Conservation (phyloP, 345 rosid genomes). For the Arabis hirsuta region DNA sequence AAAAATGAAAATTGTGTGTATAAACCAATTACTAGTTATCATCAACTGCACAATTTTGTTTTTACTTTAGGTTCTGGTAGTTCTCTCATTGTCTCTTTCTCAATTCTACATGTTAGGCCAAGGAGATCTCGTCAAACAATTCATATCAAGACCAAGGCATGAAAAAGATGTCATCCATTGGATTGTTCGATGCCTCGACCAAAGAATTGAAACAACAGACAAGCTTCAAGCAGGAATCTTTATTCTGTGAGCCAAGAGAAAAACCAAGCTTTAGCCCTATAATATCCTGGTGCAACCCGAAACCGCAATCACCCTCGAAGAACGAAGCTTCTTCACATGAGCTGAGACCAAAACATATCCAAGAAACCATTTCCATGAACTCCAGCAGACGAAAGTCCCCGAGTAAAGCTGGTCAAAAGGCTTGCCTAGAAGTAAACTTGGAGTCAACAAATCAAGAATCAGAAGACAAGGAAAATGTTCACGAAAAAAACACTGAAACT, state of each 20-base stretch:
- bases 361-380: slow-evolving; percentile 29
- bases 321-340: slow-evolving; percentile 33
- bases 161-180: neutral
- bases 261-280: neutral
- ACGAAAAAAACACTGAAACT: slow-evolving; percentile 33
- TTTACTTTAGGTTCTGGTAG: neutral
- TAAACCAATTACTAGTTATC: neutral
- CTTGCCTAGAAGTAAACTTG: neutral
- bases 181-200: slow-evolving; percentile 6
- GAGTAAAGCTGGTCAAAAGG: neutral
- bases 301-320: slow-evolving; percentile 27
- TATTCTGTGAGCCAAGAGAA: slow-evolving; percentile 12
- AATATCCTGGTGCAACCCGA: neutral
- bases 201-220: slow-evolving; percentile 30
- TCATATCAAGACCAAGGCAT: slow-evolving; percentile 24
- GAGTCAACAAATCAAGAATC: slow-evolving; percentile 16
- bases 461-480: slow-evolving; percentile 45
- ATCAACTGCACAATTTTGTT: neutral
- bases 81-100: slow-evolving; percentile 4
- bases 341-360: slow-evolving; percentile 26
- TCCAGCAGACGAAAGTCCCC: slow-evolving; percentile 26
- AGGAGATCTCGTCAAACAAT: slow-evolving; percentile 28
- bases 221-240: slow-evolving; percentile 36
- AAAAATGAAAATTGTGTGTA: slow-evolving; percentile 25
- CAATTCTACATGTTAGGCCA: slow-evolving; percentile 31